These are phyloP conservation scores for Phytophthora fragariaefolia DNA, from an alignment of 352 stramenopile species.

Conservation along the genomic window DNA sequence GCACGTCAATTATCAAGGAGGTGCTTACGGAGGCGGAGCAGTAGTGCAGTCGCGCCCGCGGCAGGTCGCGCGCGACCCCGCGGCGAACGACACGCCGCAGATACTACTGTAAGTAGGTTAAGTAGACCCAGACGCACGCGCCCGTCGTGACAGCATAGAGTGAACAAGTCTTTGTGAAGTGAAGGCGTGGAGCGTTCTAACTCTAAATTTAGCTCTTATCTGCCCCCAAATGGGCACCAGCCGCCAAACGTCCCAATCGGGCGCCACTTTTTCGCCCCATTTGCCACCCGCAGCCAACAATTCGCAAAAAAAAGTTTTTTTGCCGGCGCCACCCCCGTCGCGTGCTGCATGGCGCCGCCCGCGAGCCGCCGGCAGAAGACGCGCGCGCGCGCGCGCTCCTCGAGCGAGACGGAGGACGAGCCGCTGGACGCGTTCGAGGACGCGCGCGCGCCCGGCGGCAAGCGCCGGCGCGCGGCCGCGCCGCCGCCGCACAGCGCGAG, in stretches of 20 bases:
- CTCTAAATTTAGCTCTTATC: too few species aligned
- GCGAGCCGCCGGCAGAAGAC: slow-evolving; percentile 23
- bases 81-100: slow-evolving; percentile 21
- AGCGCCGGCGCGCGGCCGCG: slow-evolving; percentile 27
- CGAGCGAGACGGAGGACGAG: slow-evolving; percentile 49
- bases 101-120: too few species aligned
- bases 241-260: too few species aligned
- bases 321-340: too few species aligned
- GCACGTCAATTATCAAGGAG: slow-evolving; percentile 85
- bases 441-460: slow-evolving; percentile 16
- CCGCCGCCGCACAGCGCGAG: slow-evolving; percentile 38
- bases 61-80: background rate
- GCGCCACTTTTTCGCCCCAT: too few species aligned
- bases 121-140: slow-evolving; percentile 10
- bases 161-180: too few species aligned
- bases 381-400: slow-evolving; percentile 20
- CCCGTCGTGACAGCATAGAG: too few species aligned
- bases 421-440: slow-evolving; percentile 25
- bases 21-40: slow-evolving; percentile 67
- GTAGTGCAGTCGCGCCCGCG: slow-evolving; percentile 41
- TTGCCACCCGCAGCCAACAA: too few species aligned
- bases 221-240: too few species aligned
- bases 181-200: too few species aligned
- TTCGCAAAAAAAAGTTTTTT: too few species aligned
- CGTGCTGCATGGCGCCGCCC: background rate